Evolutionary conservation across 129 eudicot genomes (phyloP).

Genomic region (Ambrosia artemisiifolia): DNA sequence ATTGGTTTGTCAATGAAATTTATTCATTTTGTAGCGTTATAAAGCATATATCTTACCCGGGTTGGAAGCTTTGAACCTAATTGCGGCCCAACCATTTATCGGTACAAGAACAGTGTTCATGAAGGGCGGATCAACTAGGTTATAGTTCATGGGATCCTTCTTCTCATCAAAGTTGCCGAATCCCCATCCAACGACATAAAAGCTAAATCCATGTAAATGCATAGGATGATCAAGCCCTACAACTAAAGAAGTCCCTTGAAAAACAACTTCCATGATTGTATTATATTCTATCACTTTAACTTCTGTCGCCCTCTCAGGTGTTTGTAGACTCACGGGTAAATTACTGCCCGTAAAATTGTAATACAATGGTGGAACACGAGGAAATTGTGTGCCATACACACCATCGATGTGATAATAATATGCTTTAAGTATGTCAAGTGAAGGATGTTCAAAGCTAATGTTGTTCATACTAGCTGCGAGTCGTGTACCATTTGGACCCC

Average conservation of each 20-base stretch:
- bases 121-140: conserved; percentile 51
- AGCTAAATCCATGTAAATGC: conserved; percentile 67
- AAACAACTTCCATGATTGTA: conserved; percentile 36
- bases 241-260: conserved; percentile 51
- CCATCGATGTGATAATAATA: conserved; percentile 50
- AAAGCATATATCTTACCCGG: conserved; percentile 31
- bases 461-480: conserved; percentile 66
- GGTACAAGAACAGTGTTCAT: conserved; percentile 61
- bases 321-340: conserved; percentile 23
- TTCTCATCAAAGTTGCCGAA: conserved; percentile 47
- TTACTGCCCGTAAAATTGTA: conserved; percentile 44
- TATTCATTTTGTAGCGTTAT: too few relatives aligned
- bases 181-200: conserved; percentile 55
- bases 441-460: conserved; percentile 45
- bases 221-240: conserved; percentile 60
- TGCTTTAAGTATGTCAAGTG: conserved; percentile 50
- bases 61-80: conserved; percentile 50
- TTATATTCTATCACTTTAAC: conserved; percentile 38
- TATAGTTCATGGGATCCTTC: conserved; percentile 48
- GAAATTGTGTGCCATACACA: conserved; percentile 46
- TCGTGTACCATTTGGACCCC: conserved; percentile 62
- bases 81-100: conserved; percentile 51
- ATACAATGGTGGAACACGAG: conserved; percentile 40
- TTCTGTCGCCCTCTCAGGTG: conserved; percentile 38
- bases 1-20: too few relatives aligned